phyloP scores from a whole-genome alignment of 768 basidiomycete species.

The Rhizopogon roseolus region DNA sequence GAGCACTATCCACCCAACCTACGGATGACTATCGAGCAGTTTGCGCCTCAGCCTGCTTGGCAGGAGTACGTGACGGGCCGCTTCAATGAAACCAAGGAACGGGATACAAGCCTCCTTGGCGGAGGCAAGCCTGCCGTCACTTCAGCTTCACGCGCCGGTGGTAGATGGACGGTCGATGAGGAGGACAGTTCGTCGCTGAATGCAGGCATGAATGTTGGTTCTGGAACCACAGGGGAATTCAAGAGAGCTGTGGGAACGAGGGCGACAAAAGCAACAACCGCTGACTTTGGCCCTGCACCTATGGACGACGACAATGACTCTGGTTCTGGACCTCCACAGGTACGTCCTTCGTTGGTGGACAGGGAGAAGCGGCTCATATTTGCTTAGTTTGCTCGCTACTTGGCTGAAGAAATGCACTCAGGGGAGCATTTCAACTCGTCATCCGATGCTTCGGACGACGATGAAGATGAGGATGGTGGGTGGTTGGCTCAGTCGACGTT shows the following conservation, averaged over 20 bases:
- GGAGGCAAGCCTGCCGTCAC: constrained; percentile 74
- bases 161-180: constrained; percentile 72
- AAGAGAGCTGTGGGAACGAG: constrained; percentile 40
- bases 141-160: constrained; percentile 24
- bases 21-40: constrained; percentile 53
- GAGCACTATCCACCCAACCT: constrained; percentile 84
- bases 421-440: constrained; percentile 51
- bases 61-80: constrained; percentile 83
- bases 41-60: constrained; percentile 80
- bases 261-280: constrained; percentile 46
- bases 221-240: constrained; percentile 45
- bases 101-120: constrained; percentile 75
- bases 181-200: constrained; percentile 32
- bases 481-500: constrained; percentile 82
- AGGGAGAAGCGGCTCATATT: constrained; percentile 3
- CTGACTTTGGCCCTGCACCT: constrained; percentile 58
- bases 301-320: constrained; percentile 42
- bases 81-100: constrained; percentile 81
- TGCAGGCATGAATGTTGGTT: constrained; percentile 11
- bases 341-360: constrained; percentile 17
- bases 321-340: constrained; percentile 40
- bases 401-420: constrained; percentile 68
- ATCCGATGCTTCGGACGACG: constrained; percentile 49
- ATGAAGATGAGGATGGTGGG: constrained; percentile 62
- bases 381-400: constrained; percentile 72